phyloP scores from a whole-genome alignment of 208 protist species.

The Trypanosomatidae sp. region DNA sequence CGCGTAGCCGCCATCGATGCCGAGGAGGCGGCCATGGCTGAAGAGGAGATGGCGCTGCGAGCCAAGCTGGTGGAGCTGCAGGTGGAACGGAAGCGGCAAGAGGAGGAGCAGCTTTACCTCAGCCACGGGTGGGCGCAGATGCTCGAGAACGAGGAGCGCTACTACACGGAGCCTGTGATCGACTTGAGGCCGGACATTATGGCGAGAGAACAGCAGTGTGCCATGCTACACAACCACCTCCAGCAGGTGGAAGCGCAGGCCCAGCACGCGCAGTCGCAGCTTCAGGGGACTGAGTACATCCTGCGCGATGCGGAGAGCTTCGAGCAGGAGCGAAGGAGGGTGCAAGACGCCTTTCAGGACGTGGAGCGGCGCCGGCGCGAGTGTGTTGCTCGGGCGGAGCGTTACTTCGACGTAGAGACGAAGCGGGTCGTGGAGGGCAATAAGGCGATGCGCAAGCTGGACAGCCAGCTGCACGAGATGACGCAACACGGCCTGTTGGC shows the following conservation, averaged over 20 bases:
- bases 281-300: conserved; percentile 36
- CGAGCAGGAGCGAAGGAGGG: conserved; percentile 35
- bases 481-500: conserved; percentile 26
- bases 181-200: conserved; percentile 46
- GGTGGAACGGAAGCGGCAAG: conserved; percentile 30
- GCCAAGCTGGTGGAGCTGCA: conserved; percentile 47
- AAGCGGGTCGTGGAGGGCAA: conserved; percentile 45
- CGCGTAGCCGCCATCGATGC: conserved; percentile 40
- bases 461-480: conserved; percentile 53
- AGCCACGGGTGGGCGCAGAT: conserved; percentile 64
- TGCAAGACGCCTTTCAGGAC: conserved; percentile 40
- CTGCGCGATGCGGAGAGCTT: conserved; percentile 38
- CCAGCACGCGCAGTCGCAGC: conserved; percentile 29
- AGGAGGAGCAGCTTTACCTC: conserved; percentile 58
- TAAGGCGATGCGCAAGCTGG: conserved; percentile 35
- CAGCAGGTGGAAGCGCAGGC: conserved; percentile 44
- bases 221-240: conserved; percentile 39
- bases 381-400: conserved; percentile 43
- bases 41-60: conserved; percentile 45
- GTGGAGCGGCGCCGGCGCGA: conserved; percentile 46
- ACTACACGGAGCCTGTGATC: conserved; percentile 60
- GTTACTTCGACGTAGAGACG: conserved; percentile 67
- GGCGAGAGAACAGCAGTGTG: conserved; percentile 52
- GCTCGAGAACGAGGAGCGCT: conserved; percentile 73
- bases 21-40: conserved; percentile 39